These are phyloP conservation scores for Oryza coarctata DNA, from an alignment of 176 grass and related monocot genomes.

Conservation along the genomic window DNA sequence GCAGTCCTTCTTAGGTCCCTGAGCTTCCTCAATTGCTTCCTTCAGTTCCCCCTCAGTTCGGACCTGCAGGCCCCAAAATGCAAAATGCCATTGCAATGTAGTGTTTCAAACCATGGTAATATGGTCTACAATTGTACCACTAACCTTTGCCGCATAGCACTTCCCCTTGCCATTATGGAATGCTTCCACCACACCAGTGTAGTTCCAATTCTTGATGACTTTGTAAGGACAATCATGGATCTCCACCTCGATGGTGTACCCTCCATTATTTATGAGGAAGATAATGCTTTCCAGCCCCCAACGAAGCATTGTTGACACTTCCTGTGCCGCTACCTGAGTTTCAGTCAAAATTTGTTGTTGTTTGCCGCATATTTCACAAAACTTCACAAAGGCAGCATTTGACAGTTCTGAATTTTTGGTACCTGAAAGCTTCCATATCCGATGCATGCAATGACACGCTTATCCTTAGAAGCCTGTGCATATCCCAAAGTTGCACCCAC, in stretches of 20 bases:
- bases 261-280: constrained; percentile 65
- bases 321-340: constrained; percentile 49
- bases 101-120: background rate
- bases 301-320: constrained; percentile 59
- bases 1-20: constrained; percentile 46
- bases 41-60: constrained; percentile 53
- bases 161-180: constrained; percentile 60
- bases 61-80: constrained; percentile 7
- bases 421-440: constrained; percentile 67
- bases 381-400: background rate
- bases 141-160: constrained; percentile 51
- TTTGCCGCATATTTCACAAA: background rate
- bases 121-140: background rate
- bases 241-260: constrained; percentile 65
- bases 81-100: background rate
- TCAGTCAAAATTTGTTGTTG: background rate
- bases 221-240: constrained; percentile 64
- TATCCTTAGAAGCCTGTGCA: constrained; percentile 53
- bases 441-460: constrained; percentile 56
- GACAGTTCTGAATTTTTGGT: background rate
- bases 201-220: constrained; percentile 64
- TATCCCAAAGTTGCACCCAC: constrained; percentile 55
- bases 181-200: constrained; percentile 47
- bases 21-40: constrained; percentile 25
- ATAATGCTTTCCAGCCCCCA: constrained; percentile 53